Conservation (phyloP, 257 asterid genomes). For the Oldenlandia corymbosa region DNA sequence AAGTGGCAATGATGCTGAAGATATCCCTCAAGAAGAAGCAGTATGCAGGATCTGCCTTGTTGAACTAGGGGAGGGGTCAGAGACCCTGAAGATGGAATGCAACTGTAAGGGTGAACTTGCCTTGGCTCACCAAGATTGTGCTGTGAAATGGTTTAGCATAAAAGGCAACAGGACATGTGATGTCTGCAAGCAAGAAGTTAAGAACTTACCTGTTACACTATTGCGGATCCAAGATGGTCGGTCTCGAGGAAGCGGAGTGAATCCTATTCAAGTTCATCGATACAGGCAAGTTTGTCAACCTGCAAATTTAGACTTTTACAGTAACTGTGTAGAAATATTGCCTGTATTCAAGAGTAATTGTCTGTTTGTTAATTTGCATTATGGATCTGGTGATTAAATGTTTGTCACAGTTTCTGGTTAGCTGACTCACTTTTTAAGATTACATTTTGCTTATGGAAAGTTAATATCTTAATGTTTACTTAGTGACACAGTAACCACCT, state of each 20-base stretch:
- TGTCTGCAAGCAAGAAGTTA: constrained; percentile 83
- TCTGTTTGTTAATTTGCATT: too few species aligned
- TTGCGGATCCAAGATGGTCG: constrained; percentile 53
- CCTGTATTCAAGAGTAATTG: background rate
- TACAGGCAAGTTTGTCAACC: constrained; percentile 53
- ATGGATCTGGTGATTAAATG: background rate
- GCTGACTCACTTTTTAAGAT: background rate
- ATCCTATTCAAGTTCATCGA: constrained; percentile 36
- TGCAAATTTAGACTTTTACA: constrained; percentile 4
- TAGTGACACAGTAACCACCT: constrained; percentile 14
- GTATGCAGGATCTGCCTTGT: constrained; percentile 87
- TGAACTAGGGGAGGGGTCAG: constrained; percentile 74
- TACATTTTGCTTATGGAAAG: background rate
- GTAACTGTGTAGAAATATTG: background rate
- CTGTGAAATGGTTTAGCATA: constrained; percentile 90
- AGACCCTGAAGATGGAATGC: constrained; percentile 88
- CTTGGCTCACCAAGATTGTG: constrained; percentile 90
- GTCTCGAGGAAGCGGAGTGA: constrained; percentile 34
- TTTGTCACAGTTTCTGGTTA: background rate
- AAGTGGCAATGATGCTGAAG: constrained; percentile 45
- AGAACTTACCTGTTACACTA: constrained; percentile 82
- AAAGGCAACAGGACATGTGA: constrained; percentile 94
- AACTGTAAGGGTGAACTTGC: constrained; percentile 96
- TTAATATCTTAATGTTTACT: background rate
- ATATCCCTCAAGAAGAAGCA: constrained; percentile 82